A percentile compares a stretch with the other conserved stretches of the same genome.
These are phyloP conservation scores for Phytophthora citricola DNA, from an alignment of 352 stramenopile species.

Conservation along the genomic window DNA sequence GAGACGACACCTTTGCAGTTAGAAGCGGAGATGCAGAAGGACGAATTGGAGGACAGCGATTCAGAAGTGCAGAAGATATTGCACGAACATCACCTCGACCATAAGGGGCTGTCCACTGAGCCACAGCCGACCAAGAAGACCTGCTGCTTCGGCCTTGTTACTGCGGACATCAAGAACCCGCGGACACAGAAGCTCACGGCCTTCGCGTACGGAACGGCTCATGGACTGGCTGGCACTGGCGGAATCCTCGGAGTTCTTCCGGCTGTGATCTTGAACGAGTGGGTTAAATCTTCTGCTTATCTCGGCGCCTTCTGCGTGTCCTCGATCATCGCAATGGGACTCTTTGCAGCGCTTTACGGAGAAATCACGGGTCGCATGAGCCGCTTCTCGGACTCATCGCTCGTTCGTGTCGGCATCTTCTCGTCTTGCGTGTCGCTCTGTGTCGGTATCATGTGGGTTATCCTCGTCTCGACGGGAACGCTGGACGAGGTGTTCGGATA, in stretches of 20 bases:
- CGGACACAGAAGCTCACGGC: slow-evolving; percentile 72
- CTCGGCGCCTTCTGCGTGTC: slow-evolving; percentile 86
- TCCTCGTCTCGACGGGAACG: slow-evolving; percentile 69
- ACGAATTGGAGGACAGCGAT: slow-evolving; percentile 26
- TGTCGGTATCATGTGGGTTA: slow-evolving; percentile 77
- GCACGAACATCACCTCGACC: slow-evolving; percentile 42
- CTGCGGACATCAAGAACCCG: slow-evolving; percentile 67
- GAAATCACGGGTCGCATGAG: slow-evolving; percentile 68
- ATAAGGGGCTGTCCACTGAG: slow-evolving; percentile 26
- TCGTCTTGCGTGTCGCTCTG: slow-evolving; percentile 69
- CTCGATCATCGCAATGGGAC: slow-evolving; percentile 89
- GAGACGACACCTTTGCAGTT: slow-evolving; percentile 46
- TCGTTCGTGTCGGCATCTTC: slow-evolving; percentile 70
- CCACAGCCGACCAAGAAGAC: slow-evolving; percentile 20
- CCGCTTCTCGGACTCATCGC: slow-evolving; percentile 60
- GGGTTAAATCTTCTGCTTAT: slow-evolving; percentile 76
- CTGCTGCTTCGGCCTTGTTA: slow-evolving; percentile 51
- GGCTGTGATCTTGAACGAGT: slow-evolving; percentile 86
- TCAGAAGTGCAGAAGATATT: slow-evolving; percentile 48
- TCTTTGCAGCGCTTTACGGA: slow-evolving; percentile 85
- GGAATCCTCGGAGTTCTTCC: slow-evolving; percentile 86
- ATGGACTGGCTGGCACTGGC: slow-evolving; percentile 81
- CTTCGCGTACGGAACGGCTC: slow-evolving; percentile 83
- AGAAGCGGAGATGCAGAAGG: slow-evolving; percentile 22
- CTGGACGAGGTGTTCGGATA: slow-evolving; percentile 77